A percentile compares a stretch with the other conserved stretches of the same genome.
Evolutionary conservation across 768 basidiomycete genomes (phyloP).

Genomic region (Gloeophyllum trabeum): DNA sequence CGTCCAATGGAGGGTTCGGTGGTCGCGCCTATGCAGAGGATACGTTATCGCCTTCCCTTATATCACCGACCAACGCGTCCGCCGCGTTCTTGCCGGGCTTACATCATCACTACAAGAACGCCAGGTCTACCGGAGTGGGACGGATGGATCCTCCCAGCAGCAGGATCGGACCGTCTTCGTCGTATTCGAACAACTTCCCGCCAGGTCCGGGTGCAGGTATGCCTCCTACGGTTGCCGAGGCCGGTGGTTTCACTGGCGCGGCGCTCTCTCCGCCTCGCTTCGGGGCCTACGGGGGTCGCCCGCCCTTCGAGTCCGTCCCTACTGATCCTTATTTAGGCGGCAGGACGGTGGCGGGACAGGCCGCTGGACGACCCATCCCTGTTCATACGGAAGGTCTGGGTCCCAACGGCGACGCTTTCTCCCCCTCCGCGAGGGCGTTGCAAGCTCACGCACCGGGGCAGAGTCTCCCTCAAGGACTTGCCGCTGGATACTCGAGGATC

Average conservation of each 20-base stretch:
- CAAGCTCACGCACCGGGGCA: constrained; percentile 87
- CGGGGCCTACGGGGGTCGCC: constrained; percentile 11
- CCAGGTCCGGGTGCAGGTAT: too few species aligned
- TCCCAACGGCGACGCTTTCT: too few species aligned
- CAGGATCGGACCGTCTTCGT: constrained; percentile 5
- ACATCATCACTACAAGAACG: constrained; percentile 50
- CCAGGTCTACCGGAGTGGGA: constrained; percentile 9
- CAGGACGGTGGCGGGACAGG: too few species aligned
- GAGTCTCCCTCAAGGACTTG: constrained; percentile 84
- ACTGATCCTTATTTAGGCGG: constrained; percentile 17
- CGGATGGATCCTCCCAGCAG: background rate
- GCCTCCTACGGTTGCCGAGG: too few species aligned
- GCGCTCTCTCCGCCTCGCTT: constrained; percentile 17
- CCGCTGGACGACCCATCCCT: constrained; percentile 19
- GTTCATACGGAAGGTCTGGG: constrained; percentile 10
- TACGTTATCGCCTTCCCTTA: constrained; percentile 25
- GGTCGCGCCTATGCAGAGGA: constrained; percentile 21
- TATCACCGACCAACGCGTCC: constrained; percentile 68
- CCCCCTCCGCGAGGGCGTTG: constrained; percentile 68
- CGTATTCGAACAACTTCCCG: too few species aligned
- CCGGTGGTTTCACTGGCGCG: constrained; percentile 6
- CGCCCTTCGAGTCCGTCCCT: constrained; percentile 15
- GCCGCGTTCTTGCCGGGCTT: constrained; percentile 73
- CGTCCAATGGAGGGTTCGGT: constrained; percentile 29
- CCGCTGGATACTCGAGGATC: constrained; percentile 82